These are phyloP conservation scores for Neodidymelliopsis sp. DNA, from an alignment of 2,329 filamentous ascomycete genomes.

Conservation along the genomic window DNA sequence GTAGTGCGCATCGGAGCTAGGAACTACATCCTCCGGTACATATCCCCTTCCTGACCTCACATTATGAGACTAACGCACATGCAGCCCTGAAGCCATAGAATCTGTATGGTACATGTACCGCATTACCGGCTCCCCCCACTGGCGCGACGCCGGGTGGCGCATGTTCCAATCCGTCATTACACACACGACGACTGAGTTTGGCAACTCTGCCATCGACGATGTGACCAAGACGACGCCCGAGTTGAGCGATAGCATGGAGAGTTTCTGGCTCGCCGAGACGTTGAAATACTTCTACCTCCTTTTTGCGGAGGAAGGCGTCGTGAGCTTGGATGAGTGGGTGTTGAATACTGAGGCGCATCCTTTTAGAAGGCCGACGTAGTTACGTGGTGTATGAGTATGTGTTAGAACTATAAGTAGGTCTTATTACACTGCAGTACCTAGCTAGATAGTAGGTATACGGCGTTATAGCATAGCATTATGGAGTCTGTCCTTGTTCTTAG, in stretches of 20 bases:
- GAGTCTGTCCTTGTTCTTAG: neutral
- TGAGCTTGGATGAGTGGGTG: slow-evolving; percentile 72
- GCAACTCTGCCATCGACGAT: slow-evolving; percentile 71
- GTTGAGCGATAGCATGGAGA: slow-evolving; percentile 72
- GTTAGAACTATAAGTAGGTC: neutral
- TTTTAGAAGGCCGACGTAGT: slow-evolving; percentile 42
- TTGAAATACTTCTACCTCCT: slow-evolving; percentile 72
- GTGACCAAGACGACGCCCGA: slow-evolving; percentile 61
- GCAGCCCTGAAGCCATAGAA: slow-evolving; percentile 77
- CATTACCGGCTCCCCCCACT: slow-evolving; percentile 70
- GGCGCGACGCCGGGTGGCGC: slow-evolving; percentile 74
- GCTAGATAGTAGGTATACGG: no score
- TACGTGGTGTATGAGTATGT: neutral
- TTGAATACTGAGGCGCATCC: slow-evolving; percentile 60
- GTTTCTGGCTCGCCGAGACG: slow-evolving; percentile 76
- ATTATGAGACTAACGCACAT: neutral
- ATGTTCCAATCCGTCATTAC: slow-evolving; percentile 73
- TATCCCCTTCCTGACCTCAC: neutral
- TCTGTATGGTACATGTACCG: slow-evolving; percentile 81
- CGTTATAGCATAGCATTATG: neutral
- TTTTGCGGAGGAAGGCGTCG: slow-evolving; percentile 65
- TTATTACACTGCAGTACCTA: no score
- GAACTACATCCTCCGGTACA: slow-evolving; percentile 68
- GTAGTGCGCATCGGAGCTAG: slow-evolving; percentile 64
- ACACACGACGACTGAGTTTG: slow-evolving; percentile 67